phyloP scores from a whole-genome alignment of 2,329 filamentous ascomycete genomes.

The Dothistroma septosporum region DNA sequence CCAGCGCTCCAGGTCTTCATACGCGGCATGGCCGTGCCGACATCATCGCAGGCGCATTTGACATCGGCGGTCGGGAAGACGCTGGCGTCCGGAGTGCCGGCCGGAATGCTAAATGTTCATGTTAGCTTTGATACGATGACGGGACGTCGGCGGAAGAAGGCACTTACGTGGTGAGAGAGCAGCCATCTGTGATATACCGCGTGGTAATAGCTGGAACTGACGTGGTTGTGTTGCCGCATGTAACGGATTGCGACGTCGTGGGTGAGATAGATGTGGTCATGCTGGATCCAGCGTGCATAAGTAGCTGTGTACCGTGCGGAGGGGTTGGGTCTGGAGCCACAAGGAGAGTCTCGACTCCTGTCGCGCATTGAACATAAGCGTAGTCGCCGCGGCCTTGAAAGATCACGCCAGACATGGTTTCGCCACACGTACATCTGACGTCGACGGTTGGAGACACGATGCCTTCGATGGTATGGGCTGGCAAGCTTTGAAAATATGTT shows the following conservation, averaged over 20 bases:
- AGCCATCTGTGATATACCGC: neutral
- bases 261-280: no score
- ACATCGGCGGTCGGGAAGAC: neutral
- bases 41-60: neutral
- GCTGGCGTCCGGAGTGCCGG: neutral
- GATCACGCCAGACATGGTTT: neutral
- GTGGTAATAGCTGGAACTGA: neutral
- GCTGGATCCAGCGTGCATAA: no score
- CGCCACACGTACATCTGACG: neutral
- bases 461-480: neutral
- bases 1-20: neutral
- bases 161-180: neutral
- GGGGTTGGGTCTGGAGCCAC: no score
- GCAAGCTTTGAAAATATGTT: neutral
- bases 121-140: neutral
- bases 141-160: neutral
- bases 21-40: neutral
- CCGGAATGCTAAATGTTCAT: neutral
- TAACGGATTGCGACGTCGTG: no score
- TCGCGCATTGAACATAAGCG: neutral
- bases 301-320: no score
- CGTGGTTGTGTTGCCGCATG: neutral
- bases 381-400: neutral
- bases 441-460: neutral
- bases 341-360: neutral